Evolutionary conservation across 306 rosid genomes (phyloP), one percentile per base, ranked within the genome.

Genomic region (Rubus parviflorus): DNA sequence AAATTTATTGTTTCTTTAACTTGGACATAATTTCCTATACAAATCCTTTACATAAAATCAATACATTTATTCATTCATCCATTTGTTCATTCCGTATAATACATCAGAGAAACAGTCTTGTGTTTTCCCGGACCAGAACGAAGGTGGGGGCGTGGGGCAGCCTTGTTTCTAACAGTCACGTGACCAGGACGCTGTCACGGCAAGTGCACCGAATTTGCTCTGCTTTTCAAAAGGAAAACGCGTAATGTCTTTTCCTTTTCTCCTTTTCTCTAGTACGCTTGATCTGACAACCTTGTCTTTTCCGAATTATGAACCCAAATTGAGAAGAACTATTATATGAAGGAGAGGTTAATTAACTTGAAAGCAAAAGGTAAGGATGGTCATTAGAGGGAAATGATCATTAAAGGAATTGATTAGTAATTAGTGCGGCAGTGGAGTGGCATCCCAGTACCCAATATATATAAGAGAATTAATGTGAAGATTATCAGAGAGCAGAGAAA

Each of bases 401-500:
- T 64, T 64, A 49, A 64, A 75, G 73, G 16, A n/a, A n/a, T n/a
- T n/a, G n/a, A n/a, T n/a, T 13, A 9, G 38, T 40, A 67, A 40
- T 15, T 23, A 40, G 23, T 20, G 37, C 52, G 68, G 76, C 77
- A n/a, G n/a, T n/a, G n/a, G n/a, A 56, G 48, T 25, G 77, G 74
- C 71, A 74, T 58, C 69, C 35, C 69, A 60, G 49, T 74, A 63
- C 6, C 69, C 69, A 38, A 63, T 38, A 63, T 37, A 4, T 6
- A 65, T 40, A 17, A 19, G 30, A 65, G 70, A 40, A 8, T 77
- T 41, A n/a, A n/a, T n/a, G n/a, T 81, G 72, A 78, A 77, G 81
- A 74, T 3, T 53, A 66, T 85, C 81, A 80, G 77, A 67, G 80
- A 7, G 48, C 78, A 76, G 73, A 78, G 7, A 73, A 81, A 83